Base-by-base conservation (phyloP, 1,284 basidiomycete species). In the Tilletia walkeri region DNA sequence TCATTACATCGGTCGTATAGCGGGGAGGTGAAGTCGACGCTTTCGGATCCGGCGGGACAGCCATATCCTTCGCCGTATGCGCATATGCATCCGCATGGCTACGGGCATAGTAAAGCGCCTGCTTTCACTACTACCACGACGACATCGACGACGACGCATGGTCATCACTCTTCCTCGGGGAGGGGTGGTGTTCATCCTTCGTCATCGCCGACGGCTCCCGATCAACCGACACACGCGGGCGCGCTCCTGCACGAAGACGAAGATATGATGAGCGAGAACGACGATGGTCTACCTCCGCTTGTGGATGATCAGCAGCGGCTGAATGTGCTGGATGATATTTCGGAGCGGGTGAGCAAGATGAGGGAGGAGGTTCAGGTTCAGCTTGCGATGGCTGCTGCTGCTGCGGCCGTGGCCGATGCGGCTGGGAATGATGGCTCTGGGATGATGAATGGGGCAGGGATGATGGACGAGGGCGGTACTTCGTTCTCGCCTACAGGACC, bases 271-370 rank as follows among this genome's bases (percentile, higher is more conserved):
- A 30, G 24, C 24, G 24, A 30, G 24, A 30, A 30, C 24, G 24
- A 30, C 24, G 24, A 30, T 30, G 24, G 24, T 30, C 24, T 30
- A n/a, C 50, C n/a, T 7, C 9, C 9, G 50, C 50, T n/a, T 7
- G 30, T 53, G 6, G 56, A 61, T 61, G 56, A 61, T 5, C 24
- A 61, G 16, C 56, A n/a, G 56, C n/a, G 56, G 9, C 56, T 61
- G 4, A 34, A 34, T 34, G 56, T 61, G 24, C 56, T 61, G 4
- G 56, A 61, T 34, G 56, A 61, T 18, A 61, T 61, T 14, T 61
- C 56, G 56, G 56, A 61, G 56, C 56, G 56, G 7, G 56, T 61
- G 24, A 61, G 56, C 34, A 24, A 34, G n/a, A 61, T 61, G 56
- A n/a, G 34, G 56, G 56, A n/a, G 30, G n/a, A 61, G 56, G 56